These are phyloP conservation scores for Bauhinia variegata DNA, from an alignment of 306 rosid species.

Conservation along the genomic window DNA sequence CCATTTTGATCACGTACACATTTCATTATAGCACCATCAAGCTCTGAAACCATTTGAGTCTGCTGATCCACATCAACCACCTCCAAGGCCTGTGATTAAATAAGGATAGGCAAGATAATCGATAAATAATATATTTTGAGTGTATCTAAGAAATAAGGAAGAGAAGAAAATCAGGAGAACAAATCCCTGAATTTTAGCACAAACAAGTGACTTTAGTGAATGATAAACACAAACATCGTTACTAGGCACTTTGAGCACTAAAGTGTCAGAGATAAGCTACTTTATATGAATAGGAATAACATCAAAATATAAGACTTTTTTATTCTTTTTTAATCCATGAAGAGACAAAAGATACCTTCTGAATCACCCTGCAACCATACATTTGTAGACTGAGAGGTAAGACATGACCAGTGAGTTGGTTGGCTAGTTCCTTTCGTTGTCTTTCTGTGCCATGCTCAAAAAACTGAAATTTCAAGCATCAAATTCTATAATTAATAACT, in stretches of 20 bases:
- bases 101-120: slow-evolving; percentile 15
- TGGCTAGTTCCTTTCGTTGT: slow-evolving; percentile 81
- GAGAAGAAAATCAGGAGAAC: no score
- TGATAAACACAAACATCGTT: slow-evolving; percentile 3
- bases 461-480: slow-evolving; percentile 60
- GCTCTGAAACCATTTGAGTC: slow-evolving; percentile 87
- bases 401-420: slow-evolving; percentile 82
- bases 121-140: slow-evolving; percentile 13
- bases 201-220: no score
- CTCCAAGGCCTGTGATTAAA: slow-evolving; percentile 81
- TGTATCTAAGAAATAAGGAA: slow-evolving; percentile 9
- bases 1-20: slow-evolving; percentile 98
- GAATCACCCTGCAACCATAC: slow-evolving; percentile 99
- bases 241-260: slow-evolving; percentile 2
- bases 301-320: slow-evolving; percentile 22
- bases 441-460: slow-evolving; percentile 91
- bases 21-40: slow-evolving; percentile 82
- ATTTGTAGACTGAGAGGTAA: slow-evolving; percentile 96
- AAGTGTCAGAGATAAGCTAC: slow-evolving; percentile 22
- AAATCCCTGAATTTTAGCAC: no score
- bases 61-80: slow-evolving; percentile 80
- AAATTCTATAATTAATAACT: slow-evolving; percentile 32
- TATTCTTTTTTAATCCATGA: no score
- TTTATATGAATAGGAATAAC: slow-evolving; percentile 17
- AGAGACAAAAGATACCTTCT: slow-evolving; percentile 56